Conservation (phyloP, 106 monocot genomes). For the Acanthochlamys bracteata region DNA sequence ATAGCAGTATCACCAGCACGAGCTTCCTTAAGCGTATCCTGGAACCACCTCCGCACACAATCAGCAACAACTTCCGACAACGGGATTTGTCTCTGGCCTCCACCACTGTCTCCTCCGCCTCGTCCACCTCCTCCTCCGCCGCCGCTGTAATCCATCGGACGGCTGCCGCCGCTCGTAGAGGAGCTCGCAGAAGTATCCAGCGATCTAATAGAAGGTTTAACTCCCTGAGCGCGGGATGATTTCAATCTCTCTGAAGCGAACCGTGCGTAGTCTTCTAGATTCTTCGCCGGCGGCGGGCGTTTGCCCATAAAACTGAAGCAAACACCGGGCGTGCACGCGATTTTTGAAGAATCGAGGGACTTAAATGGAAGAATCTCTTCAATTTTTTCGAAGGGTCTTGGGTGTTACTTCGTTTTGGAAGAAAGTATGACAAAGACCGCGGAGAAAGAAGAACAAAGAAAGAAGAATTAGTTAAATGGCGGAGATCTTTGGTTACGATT, state of each 20-base stretch:
- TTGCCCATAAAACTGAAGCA: conserved; percentile 25
- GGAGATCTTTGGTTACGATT: no score
- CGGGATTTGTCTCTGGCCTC: conserved; percentile 22
- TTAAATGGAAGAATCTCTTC: no score
- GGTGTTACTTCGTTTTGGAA: no score
- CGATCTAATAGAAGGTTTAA: background rate
- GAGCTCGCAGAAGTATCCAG: conserved; percentile 13
- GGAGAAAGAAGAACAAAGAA: no score
- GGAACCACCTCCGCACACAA: conserved; percentile 78
- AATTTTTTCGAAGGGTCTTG: no score
- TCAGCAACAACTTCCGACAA: conserved; percentile 73
- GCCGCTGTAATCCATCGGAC: background rate
- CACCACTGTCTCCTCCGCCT: conserved; percentile 3
- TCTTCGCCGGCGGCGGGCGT: conserved; percentile 11
- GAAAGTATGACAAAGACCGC: no score
- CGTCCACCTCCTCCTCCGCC: conserved; percentile 5
- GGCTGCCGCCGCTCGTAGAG: background rate
- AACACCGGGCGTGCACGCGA: background rate
- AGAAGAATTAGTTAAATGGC: no score
- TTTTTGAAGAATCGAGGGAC: no score
- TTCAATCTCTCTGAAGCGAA: conserved; percentile 21
- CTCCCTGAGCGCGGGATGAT: background rate
- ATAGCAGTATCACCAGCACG: conserved; percentile 61
- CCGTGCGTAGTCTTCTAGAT: conserved; percentile 21
- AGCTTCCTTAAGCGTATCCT: conserved; percentile 84